These are phyloP conservation scores for Rhizopus delemar DNA, from an alignment of 371 early-diverging fungal genomes.

Conservation along the genomic window DNA sequence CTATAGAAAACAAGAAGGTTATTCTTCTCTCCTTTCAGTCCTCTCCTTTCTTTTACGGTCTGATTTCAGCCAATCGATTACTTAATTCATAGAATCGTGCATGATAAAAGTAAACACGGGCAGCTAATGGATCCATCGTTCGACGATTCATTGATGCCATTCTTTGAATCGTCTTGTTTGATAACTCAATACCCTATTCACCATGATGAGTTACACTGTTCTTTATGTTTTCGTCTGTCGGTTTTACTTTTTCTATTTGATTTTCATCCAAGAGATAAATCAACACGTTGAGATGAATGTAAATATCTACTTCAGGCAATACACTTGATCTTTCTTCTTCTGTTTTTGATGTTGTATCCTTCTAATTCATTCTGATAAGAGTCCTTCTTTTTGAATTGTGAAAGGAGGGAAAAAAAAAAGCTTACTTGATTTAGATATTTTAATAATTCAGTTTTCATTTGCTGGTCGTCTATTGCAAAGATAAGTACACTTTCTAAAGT, in stretches of 20 bases:
- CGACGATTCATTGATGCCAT: conserved; percentile 78
- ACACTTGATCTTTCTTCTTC: conserved; percentile 40
- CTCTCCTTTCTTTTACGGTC: conserved; percentile 85
- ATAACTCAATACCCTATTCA: conserved; percentile 77
- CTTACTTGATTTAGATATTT: conserved; percentile 44
- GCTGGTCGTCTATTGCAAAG: conserved; percentile 11
- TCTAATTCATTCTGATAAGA: background rate
- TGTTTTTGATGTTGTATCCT: conserved; percentile 15
- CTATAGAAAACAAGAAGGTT: conserved; percentile 30
- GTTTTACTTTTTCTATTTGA: conserved; percentile 64
- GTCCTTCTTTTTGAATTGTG: too few relatives aligned
- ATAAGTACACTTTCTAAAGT: background rate
- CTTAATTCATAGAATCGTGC: conserved; percentile 84
- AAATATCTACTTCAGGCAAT: conserved; percentile 88
- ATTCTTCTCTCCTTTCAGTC: conserved; percentile 79
- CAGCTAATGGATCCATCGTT: conserved; percentile 87
- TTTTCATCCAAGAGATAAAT: conserved; percentile 82
- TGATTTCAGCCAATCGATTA: conserved; percentile 70
- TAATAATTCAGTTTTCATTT: conserved; percentile 35
- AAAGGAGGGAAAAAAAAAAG: too few relatives aligned
- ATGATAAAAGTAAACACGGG: conserved; percentile 91
- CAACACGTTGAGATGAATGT: conserved; percentile 77
- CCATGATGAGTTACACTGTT: conserved; percentile 67
- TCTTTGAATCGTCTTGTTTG: conserved; percentile 62
- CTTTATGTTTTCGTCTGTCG: background rate